Percentiles rank a stretch among this genome's conserved stretches.
Conservation (phyloP, 163 green algal genomes). For the Scenedesmus sp. region DNA sequence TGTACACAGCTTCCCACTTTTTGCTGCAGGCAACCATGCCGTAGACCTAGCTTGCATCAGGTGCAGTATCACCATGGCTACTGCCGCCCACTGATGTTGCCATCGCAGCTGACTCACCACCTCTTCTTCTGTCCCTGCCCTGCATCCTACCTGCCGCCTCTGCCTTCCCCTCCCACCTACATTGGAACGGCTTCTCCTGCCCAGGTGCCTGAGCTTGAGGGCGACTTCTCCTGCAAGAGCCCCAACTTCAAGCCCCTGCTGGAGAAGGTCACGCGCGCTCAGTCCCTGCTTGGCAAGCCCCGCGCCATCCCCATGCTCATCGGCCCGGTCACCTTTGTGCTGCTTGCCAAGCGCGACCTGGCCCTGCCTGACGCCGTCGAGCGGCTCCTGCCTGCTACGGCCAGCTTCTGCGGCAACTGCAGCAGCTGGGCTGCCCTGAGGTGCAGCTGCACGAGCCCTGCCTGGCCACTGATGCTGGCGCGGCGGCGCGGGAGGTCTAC, state of each 20-base stretch:
- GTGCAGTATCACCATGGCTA: too few relatives aligned
- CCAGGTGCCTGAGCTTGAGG: constrained; percentile 82
- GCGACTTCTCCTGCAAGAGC: constrained; percentile 57
- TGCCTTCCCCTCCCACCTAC: not conserved
- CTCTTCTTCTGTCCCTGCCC: not conserved
- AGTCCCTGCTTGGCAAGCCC: constrained; percentile 77
- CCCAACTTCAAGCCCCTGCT: constrained; percentile 77
- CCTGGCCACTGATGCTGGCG: constrained; percentile 70
- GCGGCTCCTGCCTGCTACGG: constrained; percentile 84
- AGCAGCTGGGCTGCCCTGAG: constrained; percentile 67
- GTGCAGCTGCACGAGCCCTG: constrained; percentile 93
- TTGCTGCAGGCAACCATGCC: too few relatives aligned
- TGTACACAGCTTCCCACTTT: too few relatives aligned
- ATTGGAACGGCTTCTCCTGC: too few relatives aligned
- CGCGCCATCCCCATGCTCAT: constrained; percentile 87
- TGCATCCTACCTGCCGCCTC: not conserved
- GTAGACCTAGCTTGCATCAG: too few relatives aligned
- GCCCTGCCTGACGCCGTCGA: constrained; percentile 63
- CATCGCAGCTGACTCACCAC: too few relatives aligned
- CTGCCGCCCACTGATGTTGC: too few relatives aligned
- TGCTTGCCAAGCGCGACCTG: constrained; percentile 69
- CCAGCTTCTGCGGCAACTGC: constrained; percentile 76
- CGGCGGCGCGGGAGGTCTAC: constrained; percentile 61
- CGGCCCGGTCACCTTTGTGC: constrained; percentile 82
- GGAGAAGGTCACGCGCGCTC: constrained; percentile 77